Conservation (phyloP, 1,139 yeast genomes). For the Scheffersomyces insectosa region DNA sequence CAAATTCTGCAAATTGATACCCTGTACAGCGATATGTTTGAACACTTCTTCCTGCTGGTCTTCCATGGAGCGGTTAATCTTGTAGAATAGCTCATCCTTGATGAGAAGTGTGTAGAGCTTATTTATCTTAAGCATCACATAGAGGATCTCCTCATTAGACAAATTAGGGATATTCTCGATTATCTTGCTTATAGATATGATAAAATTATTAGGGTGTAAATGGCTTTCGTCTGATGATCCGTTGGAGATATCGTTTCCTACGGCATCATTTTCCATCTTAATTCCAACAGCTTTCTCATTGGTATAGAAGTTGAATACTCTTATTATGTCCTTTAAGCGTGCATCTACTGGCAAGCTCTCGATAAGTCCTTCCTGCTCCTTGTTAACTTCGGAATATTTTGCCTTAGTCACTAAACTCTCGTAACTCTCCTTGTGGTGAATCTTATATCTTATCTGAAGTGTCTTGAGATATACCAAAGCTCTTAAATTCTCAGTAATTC, state of each 20-base stretch:
- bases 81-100: conserved; percentile 41
- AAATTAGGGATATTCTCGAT: conserved; percentile 23
- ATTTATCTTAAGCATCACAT: conserved; percentile 35
- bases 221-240: conserved; percentile 3
- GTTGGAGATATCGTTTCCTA: conserved; percentile 8
- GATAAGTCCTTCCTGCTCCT: conserved; percentile 18
- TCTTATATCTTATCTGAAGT: conserved; percentile 31
- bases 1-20: conserved; percentile 30
- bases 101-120: conserved; percentile 27
- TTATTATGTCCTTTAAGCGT: conserved; percentile 27
- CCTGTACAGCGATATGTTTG: conserved; percentile 39
- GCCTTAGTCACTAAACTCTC: conserved; percentile 33
- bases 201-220: conserved; percentile 25
- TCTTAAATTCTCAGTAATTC: conserved; percentile 35
- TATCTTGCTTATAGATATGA: conserved; percentile 22
- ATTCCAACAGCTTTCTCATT: conserved; percentile 18
- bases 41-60: conserved; percentile 29
- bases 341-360: conserved; percentile 22
- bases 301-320: conserved; percentile 35
- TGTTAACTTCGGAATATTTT: conserved; percentile 13
- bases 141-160: conserved; percentile 31
- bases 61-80: conserved; percentile 38
- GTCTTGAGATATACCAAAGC: conserved; percentile 34
- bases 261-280: conserved; percentile 1
- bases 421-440: conserved; percentile 34